Evolutionary conservation across 129 eudicot genomes (phyloP), one percentile per base, ranked within the genome.

Genomic region (Mikania micrantha): DNA sequence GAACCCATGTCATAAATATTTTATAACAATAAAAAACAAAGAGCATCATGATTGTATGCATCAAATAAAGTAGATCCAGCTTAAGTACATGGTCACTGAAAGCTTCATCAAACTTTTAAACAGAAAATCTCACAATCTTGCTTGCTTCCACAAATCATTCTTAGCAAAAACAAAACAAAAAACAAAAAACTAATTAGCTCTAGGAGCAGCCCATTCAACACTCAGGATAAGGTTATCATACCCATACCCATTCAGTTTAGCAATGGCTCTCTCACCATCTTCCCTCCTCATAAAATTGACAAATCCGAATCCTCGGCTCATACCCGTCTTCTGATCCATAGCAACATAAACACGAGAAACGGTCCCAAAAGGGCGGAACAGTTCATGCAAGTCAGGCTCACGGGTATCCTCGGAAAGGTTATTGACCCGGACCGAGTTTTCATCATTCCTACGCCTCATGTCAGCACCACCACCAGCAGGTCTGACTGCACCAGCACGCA

Each of bases 201-300:
- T 64, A 12, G 69, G 69, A 40, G 69, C 69, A 64, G 69, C 69
- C 69, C 69, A 64, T 40, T 64, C 69, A 8, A 64, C 69, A 4
- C 69, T 64, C 54, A 64, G 24, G 69, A 64, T 64, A 64, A 64
- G 69, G 54, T 64, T 64, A 64, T 64, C 69, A 64, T 64, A 64
- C 16, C 69, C 69, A 64, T 64, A 64, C 22, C 69, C 69, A 7
- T 64, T 64, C 22, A 64, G 54, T 38, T 64, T 64, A n/a, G 69
- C 69, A 64, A 64, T 64, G 34, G 69, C 69, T 25, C 69, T 41
- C 52, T 64, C 69, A 40, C 69, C 69, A 2, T 64, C 69, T 64
- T 64, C 69, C 69, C 69, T 64, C 69, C 69, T 64, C 17, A 64
- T 38, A 1, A 64, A 64, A 15, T 64, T 64, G 15, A 64, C 69